A percentile compares a stretch with the other conserved stretches of the same genome.
These are phyloP conservation scores for Taphrina betulina DNA, from an alignment of 1,139 yeast species.

Conservation along the genomic window DNA sequence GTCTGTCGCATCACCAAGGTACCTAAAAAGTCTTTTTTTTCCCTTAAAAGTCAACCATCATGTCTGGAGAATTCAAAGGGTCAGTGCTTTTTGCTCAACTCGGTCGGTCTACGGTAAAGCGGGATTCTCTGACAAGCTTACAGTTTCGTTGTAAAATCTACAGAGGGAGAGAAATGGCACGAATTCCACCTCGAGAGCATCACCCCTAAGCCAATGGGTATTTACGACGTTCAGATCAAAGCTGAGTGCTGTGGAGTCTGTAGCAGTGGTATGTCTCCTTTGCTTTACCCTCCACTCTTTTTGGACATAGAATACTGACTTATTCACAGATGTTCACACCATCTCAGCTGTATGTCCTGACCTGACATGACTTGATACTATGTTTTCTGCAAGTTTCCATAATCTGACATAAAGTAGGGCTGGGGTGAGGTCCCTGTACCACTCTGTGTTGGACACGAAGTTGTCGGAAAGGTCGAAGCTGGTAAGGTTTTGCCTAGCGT, in stretches of 20 bases:
- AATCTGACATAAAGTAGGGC: no score
- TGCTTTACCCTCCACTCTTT: no score
- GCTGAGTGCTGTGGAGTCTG: slow-evolving; percentile 57
- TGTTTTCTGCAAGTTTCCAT: no score
- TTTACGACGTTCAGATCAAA: slow-evolving; percentile 49
- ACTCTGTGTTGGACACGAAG: slow-evolving; percentile 54
- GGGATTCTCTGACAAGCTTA: no score
- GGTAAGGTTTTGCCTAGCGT: no score
- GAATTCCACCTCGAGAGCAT: slow-evolving; percentile 17
- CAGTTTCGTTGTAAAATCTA: slow-evolving; percentile 15
- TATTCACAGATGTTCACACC: slow-evolving; percentile 39
- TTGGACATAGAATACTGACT: no score
- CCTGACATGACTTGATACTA: no score
- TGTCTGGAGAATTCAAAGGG: slow-evolving; percentile 23
- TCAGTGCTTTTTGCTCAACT: background rate
- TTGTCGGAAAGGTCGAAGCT: slow-evolving; percentile 56
- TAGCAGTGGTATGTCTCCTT: no score
- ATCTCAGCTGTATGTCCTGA: slow-evolving; percentile 48
- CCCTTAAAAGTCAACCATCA: no score
- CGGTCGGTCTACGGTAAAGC: no score
- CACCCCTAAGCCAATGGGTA: slow-evolving; percentile 37
- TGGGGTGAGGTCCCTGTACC: slow-evolving; percentile 47
- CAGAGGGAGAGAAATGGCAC: slow-evolving; percentile 24
- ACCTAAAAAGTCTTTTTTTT: no score
- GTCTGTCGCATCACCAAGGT: no score